Conservation (phyloP, 805 yeast species). For the Candida nemodendra region DNA sequence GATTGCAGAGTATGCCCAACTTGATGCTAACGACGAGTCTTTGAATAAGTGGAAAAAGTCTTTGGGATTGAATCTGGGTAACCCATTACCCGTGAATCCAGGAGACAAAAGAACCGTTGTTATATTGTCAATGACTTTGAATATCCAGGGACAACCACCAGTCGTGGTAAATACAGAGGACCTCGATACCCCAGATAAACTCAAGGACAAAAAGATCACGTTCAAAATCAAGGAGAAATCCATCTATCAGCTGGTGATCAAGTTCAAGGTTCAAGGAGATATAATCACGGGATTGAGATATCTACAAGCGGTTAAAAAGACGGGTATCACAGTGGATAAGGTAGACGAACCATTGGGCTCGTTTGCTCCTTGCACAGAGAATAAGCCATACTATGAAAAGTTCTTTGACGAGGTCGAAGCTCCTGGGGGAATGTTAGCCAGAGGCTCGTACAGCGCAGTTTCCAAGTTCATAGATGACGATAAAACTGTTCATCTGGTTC, state of each 20-base stretch:
- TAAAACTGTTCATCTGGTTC: conserved; percentile 62
- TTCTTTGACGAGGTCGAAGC: conserved; percentile 79
- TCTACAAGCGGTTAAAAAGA: conserved; percentile 78
- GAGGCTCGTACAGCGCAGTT: conserved; percentile 80
- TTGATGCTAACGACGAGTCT: conserved; percentile 90
- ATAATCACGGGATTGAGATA: conserved; percentile 89
- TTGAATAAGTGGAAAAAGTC: conserved; percentile 90
- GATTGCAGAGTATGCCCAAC: conserved; percentile 72
- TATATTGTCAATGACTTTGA: conserved; percentile 68
- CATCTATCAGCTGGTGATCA: conserved; percentile 66
- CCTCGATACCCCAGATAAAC: conserved; percentile 53
- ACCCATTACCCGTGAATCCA: conserved; percentile 59
- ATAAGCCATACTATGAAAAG: conserved; percentile 74
- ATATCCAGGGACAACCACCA: conserved; percentile 66
- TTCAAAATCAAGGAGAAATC: conserved; percentile 79
- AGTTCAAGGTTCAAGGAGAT: conserved; percentile 77
- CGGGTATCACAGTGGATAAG: conserved; percentile 85
- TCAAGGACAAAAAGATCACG: conserved; percentile 53
- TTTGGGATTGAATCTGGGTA: conserved; percentile 65
- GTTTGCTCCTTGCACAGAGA: conserved; percentile 83
- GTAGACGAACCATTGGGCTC: conserved; percentile 87
- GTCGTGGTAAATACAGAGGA: conserved; percentile 64
- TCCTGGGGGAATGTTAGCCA: conserved; percentile 83
- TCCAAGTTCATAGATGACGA: conserved; percentile 89
- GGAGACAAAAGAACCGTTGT: conserved; percentile 79